Conservation (phyloP, 2,329 filamentous ascomycete genomes). For the Aspergillus sergii region DNA sequence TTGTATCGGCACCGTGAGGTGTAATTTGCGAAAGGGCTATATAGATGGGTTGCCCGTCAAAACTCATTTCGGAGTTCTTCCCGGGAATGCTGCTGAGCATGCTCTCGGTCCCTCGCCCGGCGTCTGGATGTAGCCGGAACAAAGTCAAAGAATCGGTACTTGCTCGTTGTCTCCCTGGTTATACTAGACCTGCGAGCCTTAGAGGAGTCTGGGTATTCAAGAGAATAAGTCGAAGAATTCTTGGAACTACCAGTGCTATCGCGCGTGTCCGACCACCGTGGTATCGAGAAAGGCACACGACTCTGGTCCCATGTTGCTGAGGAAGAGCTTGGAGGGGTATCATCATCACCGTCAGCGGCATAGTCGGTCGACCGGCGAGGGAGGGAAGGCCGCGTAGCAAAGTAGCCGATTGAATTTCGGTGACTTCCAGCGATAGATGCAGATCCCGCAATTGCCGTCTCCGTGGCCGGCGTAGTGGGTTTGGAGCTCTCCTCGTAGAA, state of each 20-base stretch:
- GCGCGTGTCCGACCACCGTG: constrained; percentile 43
- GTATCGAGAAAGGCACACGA: constrained; percentile 44
- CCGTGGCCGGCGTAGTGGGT: constrained; percentile 39
- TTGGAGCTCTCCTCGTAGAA: constrained; percentile 46
- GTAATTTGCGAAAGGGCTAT: neutral
- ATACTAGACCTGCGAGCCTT: constrained; percentile 43
- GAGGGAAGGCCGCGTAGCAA: constrained; percentile 39
- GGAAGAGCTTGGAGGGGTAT: constrained; percentile 49
- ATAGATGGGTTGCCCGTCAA: constrained; percentile 17
- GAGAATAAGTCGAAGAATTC: constrained; percentile 50
- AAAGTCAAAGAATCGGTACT: constrained; percentile 49
- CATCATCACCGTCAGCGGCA: constrained; percentile 42
- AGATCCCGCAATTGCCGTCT: constrained; percentile 32
- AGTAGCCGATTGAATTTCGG: constrained; percentile 46
- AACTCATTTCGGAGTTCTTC: constrained; percentile 38
- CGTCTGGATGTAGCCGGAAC: constrained; percentile 44
- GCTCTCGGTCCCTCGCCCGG: constrained; percentile 45
- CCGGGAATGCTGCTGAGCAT: constrained; percentile 35
- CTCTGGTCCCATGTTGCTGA: constrained; percentile 47
- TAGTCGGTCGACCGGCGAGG: constrained; percentile 43
- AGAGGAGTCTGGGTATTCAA: constrained; percentile 42
- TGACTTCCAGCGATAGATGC: constrained; percentile 37
- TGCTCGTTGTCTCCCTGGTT: constrained; percentile 42
- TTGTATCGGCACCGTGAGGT: neutral
- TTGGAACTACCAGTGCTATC: constrained; percentile 49